These are phyloP conservation scores for Fusarium poae DNA, from an alignment of 2,329 filamentous ascomycete species.

Conservation along the genomic window DNA sequence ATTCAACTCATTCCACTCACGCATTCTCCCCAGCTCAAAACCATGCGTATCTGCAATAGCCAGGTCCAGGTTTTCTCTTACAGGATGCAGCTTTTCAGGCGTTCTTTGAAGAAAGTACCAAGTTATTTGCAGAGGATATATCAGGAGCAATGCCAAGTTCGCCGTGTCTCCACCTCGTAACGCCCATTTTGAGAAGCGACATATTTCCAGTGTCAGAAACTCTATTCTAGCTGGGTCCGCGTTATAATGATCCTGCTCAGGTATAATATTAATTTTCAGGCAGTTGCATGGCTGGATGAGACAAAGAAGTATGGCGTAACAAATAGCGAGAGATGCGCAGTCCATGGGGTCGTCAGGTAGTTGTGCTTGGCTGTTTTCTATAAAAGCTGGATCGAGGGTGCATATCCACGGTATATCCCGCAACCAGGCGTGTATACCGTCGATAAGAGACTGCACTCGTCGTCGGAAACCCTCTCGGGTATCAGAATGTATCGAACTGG, in stretches of 20 bases:
- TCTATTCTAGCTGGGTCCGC: neutral
- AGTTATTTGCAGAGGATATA: constrained; percentile 31
- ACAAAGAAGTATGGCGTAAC: constrained; percentile 24
- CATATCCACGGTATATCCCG: constrained; percentile 12
- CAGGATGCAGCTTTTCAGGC: neutral
- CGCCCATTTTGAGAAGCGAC: constrained; percentile 15
- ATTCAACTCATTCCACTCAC: constrained; percentile 15
- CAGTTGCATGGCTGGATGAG: constrained; percentile 22
- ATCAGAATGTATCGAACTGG: neutral
- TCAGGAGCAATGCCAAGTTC: constrained; percentile 5
- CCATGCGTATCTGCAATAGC: constrained; percentile 26
- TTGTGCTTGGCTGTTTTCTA: neutral
- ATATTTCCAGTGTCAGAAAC: constrained; percentile 19
- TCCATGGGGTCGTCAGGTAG: constrained; percentile 16
- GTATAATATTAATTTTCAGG: neutral
- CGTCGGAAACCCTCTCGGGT: neutral
- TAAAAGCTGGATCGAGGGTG: neutral
- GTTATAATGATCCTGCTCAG: rapidly evolving
- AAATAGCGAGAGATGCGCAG: constrained; percentile 9
- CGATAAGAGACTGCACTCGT: neutral
- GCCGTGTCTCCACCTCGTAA: constrained; percentile 2
- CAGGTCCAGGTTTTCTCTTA: constrained; percentile 19
- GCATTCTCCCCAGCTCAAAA: constrained; percentile 27
- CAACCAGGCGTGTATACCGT: constrained; percentile 16
- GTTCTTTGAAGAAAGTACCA: constrained; percentile 25